phyloP scores from a whole-genome alignment of 2,329 filamentous ascomycete species.

The Nemania sp. region DNA sequence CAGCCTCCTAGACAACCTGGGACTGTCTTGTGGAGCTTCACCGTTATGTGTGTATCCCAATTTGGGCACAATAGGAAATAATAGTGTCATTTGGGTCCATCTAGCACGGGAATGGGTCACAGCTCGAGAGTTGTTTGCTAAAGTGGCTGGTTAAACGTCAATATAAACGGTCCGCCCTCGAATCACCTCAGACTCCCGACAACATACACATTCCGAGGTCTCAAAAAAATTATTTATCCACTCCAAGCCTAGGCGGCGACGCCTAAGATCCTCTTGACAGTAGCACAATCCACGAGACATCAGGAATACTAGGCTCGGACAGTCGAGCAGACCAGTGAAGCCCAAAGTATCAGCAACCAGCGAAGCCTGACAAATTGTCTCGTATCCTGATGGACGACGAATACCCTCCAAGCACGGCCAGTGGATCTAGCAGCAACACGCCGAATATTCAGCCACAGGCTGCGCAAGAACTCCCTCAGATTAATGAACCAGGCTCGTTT shows the following conservation, averaged over 20 bases:
- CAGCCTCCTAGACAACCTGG: background rate
- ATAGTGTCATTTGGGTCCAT: background rate
- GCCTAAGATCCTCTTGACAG: background rate
- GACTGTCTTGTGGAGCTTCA: background rate
- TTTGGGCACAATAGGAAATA: conserved; percentile 15
- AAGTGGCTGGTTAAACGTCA: background rate
- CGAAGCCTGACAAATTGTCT: background rate
- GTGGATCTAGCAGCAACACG: background rate
- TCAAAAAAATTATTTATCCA: background rate
- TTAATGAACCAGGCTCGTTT: background rate
- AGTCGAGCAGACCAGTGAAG: background rate
- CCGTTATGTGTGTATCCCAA: background rate
- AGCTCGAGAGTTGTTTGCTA: background rate
- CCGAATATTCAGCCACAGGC: background rate
- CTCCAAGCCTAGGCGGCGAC: background rate
- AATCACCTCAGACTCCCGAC: background rate
- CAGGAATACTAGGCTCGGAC: background rate
- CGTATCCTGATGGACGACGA: background rate
- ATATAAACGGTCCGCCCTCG: background rate
- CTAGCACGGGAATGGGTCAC: background rate
- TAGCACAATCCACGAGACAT: background rate
- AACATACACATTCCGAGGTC: background rate
- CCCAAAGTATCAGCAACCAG: background rate
- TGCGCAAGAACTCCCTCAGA: background rate
- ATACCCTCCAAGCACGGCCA: background rate